phyloP scores from a whole-genome alignment of 2,329 filamentous ascomycete species.

The Colletotrichum liaoningense region DNA sequence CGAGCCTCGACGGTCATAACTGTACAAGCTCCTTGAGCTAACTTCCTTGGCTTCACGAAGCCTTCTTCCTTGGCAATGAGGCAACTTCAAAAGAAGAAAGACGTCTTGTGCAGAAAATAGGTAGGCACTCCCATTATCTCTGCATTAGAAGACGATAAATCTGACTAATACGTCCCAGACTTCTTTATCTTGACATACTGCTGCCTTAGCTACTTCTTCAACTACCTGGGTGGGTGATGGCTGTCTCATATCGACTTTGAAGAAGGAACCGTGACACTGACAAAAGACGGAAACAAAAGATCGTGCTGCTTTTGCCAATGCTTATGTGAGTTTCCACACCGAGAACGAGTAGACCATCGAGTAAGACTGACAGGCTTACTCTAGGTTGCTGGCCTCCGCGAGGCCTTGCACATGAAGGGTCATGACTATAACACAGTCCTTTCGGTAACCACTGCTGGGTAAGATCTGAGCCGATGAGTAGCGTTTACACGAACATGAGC shows the following conservation, averaged over 20 bases:
- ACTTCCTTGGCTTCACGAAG: neutral
- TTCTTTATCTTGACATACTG: slow-evolving; percentile 50
- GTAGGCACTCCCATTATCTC: slow-evolving; percentile 16
- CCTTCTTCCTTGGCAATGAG: slow-evolving; percentile 35
- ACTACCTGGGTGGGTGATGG: slow-evolving; percentile 47
- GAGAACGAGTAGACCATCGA: neutral
- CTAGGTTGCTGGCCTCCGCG: slow-evolving; percentile 65
- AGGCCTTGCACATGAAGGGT: slow-evolving; percentile 63
- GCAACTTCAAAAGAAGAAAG: slow-evolving; percentile 40
- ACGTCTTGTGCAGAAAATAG: slow-evolving; percentile 43
- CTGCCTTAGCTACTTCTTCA: slow-evolving; percentile 50
- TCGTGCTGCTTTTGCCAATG: slow-evolving; percentile 36
- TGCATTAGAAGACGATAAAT: accelerated
- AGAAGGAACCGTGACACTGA: neutral
- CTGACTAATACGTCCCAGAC: slow-evolving; percentile 34
- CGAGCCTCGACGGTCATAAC: neutral
- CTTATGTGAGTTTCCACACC: slow-evolving; percentile 16
- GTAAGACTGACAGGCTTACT: neutral
- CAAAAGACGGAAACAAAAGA: neutral
- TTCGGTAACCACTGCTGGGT: slow-evolving; percentile 50
- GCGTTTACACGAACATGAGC: accelerated
- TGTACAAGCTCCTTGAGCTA: neutral
- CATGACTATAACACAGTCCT: slow-evolving; percentile 73
- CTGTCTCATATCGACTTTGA: no score
- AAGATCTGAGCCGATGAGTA: neutral